Conservation (phyloP, 169 alveolate genomes). For the Neospora caninum region DNA sequence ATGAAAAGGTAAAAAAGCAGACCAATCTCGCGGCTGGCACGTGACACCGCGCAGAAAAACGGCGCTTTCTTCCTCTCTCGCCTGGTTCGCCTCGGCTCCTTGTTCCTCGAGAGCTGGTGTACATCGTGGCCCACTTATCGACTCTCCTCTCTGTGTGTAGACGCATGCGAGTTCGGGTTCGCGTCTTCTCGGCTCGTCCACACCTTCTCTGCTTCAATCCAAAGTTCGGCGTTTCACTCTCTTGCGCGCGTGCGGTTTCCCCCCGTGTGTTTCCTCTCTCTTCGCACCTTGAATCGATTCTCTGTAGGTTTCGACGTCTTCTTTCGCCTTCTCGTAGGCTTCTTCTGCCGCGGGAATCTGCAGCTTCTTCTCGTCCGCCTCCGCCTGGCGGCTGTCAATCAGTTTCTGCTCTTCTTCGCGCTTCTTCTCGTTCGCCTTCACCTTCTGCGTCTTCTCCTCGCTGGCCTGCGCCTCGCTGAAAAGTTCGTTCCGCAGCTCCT, state of each 20-base stretch:
- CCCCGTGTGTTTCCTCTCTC: not conserved
- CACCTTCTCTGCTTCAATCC: no score
- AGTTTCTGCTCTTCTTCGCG: slow-evolving; percentile 42
- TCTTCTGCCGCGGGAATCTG: slow-evolving; percentile 25
- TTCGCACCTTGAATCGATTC: slow-evolving; percentile 26
- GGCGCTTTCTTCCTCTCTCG: no score
- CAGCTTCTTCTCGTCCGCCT: not conserved
- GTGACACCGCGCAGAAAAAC: no score
- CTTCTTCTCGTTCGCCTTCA: not conserved
- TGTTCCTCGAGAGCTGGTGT: no score
- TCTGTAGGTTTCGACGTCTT: slow-evolving; percentile 35
- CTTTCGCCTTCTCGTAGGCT: slow-evolving; percentile 39
- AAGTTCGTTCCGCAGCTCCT: slow-evolving; percentile 54
- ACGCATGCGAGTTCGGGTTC: no score
- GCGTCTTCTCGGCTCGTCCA: no score
- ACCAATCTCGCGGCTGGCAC: no score
- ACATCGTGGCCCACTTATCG: no score
- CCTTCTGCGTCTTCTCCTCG: slow-evolving; percentile 37
- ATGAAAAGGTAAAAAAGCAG: not conserved
- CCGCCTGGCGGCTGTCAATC: not conserved
- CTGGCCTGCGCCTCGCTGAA: slow-evolving; percentile 23
- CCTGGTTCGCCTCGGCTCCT: no score
- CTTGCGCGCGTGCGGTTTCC: not conserved
- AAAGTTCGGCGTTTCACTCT: no score
- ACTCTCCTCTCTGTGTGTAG: no score